Evolutionary conservation across 192 early-diverging fungal species (phyloP), one percentile per base, ranked within the genome.

Genomic region (Diversispora eburnea): DNA sequence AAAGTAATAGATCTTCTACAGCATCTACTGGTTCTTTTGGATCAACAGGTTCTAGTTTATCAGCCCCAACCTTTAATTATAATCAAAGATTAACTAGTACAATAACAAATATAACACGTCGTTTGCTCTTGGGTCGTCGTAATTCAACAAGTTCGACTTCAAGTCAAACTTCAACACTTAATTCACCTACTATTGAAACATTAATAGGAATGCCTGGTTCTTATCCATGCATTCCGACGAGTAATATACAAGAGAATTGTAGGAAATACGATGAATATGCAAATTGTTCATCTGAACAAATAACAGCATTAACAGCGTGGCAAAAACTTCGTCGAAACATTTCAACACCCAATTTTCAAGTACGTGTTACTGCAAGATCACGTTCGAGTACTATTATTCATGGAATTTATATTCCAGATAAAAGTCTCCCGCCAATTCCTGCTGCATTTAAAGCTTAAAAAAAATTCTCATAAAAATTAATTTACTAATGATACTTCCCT

Each of bases 281-380:
- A 19, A 5, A 45, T 47, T 47, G n/a, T 47, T 47, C 43, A 65
- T 47, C 63, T 41, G 7, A 41, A 41, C 10, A 41, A 0, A 13
- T 41, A 41, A 61, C 4, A 13, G 3, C 60, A 4, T 65, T 41
- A 41, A 61, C 4, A 13, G 3, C 60, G 12, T 65, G 63, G 51
- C 69, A 57, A 58, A 57, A 70, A 54, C 42, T 70, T 49, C 69
- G 69, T 43, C 55, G 55, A 43, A 70, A 70, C 13, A 46, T 70
- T 42, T 70, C 69, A 20, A 58, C 55, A 1, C 43, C 69, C 5
- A 70, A 70, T 58, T 58, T 70, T 42, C 67, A 70, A 57, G 25
- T 20, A 39, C 43, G 33, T 69, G 25, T 33, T 33, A 4, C 25
- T 5, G 6, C 22, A 56, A 55, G 17, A 69, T 55, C 67, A 69